Evolutionary conservation across 345 rosid species (phyloP), one percentile per base, ranked within the genome.

Genomic region (Gossypium herbaceum): DNA sequence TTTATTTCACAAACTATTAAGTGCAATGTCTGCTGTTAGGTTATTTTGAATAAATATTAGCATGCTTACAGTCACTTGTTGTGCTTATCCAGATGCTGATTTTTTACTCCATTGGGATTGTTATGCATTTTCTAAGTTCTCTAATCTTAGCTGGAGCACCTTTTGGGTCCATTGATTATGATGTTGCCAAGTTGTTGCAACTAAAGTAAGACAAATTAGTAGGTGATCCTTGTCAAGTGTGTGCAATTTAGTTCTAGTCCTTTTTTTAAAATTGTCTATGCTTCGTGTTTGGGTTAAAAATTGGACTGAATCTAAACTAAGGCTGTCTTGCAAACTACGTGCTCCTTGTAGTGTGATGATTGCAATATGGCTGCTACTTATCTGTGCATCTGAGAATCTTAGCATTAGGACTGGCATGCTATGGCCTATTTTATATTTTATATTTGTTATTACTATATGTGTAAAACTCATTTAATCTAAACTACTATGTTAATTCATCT

Each of bases 401-500:
- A 4, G 12, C 54, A 66, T 66, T 66, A 4, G 71, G 71, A 20
- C 54, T 45, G n/a, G 34, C 34, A 6, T 45, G 71, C 3, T 60
- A 13, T 67, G 19, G 13, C 12, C 44, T 43, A 24, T 50, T 50
- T 50, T 68, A 25, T 24, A 15, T 41, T 12, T 13, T 45, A 59
- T 43, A 48, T 52, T 47, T 58, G 61, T 72, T 24, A 69, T 47
- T 22, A 45, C 19, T 39, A 27, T 45, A 54, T 41, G 54, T 29
- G 34, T 52, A 44, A 57, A 41, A 24, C 56, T 41, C 58, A 73
- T 71, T 77, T 55, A 48, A 70, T 70, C 47, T 70, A 52, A 51
- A 64, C 74, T 34, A 45, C 80, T 76, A 48, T 76, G 16, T 51
- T 63, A 9, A 50, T 64, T 41, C 22, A 27, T 27, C 58, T 76